Conservation (phyloP, 2,329 filamentous ascomycete species). For the Calonectria fujianensis region DNA sequence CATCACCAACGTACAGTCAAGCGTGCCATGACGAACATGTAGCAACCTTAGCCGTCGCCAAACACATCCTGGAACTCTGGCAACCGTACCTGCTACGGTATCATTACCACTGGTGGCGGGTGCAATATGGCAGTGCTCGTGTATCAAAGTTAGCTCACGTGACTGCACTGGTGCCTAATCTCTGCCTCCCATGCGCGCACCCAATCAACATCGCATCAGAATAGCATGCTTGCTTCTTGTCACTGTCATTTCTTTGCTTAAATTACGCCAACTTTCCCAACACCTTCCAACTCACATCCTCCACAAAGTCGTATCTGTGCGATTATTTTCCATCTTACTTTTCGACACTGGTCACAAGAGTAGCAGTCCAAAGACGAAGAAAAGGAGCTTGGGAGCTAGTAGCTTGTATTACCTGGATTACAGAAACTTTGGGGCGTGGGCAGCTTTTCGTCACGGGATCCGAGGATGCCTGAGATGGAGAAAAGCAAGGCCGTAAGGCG, state of each 20-base stretch:
- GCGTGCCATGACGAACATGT: not conserved
- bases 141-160: not conserved
- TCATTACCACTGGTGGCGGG: not conserved
- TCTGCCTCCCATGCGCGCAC: not conserved
- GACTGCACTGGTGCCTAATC: not conserved
- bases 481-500: not conserved
- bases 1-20: not conserved
- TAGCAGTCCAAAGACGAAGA: not conserved
- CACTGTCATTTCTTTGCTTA: not conserved
- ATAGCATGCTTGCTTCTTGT: not conserved
- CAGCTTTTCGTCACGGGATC: not conserved
- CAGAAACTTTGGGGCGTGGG: not conserved
- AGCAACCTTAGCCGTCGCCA: not conserved
- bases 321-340: not conserved
- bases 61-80: not conserved
- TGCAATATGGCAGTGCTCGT: too few species aligned
- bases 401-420: rapidly evolving
- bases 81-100: not conserved
- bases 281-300: not conserved
- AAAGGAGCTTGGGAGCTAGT: not conserved
- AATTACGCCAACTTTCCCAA: not conserved
- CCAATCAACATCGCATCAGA: not conserved
- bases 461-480: not conserved
- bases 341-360: not conserved
- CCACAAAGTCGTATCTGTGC: too few species aligned